Conservation (phyloP, 495 filamentous ascomycete genomes). For the Trichodelitschia bisporula region DNA sequence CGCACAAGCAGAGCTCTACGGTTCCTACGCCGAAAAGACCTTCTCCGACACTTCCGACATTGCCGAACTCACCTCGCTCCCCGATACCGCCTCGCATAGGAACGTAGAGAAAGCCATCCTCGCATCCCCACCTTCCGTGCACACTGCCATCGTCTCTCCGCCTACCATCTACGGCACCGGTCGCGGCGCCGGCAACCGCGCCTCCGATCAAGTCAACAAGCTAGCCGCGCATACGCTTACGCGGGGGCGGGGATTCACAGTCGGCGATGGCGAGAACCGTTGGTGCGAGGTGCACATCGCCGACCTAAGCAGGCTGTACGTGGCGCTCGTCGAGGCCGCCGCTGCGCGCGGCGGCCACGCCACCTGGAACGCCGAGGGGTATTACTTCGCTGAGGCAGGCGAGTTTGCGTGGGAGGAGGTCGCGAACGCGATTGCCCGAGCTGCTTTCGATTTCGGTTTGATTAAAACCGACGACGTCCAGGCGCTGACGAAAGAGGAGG, state of each 20-base stretch:
- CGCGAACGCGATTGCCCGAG: constrained; percentile 29
- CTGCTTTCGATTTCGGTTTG: constrained; percentile 36
- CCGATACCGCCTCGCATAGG: constrained; percentile 29
- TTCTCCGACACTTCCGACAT: constrained; percentile 32
- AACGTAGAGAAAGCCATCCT: constrained; percentile 37
- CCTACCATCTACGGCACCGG: constrained; percentile 58
- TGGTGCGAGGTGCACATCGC: constrained; percentile 58
- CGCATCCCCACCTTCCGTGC: constrained; percentile 22
- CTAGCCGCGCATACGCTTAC: constrained; percentile 31
- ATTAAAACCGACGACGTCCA: constrained; percentile 30
- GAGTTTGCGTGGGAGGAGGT: constrained; percentile 48
- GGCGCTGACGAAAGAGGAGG: constrained; percentile 10
- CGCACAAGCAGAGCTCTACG: constrained; percentile 22
- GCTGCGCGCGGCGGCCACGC: constrained; percentile 30
- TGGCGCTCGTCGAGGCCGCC: constrained; percentile 41
- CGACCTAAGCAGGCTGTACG: constrained; percentile 42
- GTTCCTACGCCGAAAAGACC: constrained; percentile 26
- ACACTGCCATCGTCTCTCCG: constrained; percentile 51
- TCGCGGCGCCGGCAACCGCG: constrained; percentile 42
- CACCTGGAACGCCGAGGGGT: constrained; percentile 46
- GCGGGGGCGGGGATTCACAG: constrained; percentile 34
- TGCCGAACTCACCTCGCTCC: constrained; percentile 28
- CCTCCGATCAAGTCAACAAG: constrained; percentile 37
- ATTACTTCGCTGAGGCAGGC: constrained; percentile 52
- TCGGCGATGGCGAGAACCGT: constrained; percentile 35